Evolutionary conservation across 129 eudicot genomes (phyloP), one percentile per base, ranked within the genome.

Genomic region (Apium graveolens): DNA sequence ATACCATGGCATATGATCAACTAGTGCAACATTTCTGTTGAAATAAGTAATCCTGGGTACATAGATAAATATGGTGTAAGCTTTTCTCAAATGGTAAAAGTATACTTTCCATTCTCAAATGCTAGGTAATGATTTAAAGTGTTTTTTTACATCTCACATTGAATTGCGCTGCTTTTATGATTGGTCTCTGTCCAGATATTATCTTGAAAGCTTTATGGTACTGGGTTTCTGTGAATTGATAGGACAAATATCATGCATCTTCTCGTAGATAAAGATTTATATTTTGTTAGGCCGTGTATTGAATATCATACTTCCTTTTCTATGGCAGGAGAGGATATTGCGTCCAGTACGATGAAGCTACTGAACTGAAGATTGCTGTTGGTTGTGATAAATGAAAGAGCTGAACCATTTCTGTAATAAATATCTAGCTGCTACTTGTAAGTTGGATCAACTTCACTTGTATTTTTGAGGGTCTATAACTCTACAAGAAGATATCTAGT

Each of bases 401-500:
- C 13, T 4, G 43, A 69, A 35, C 74, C 73, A 34, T 69, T 38
- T 69, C 43, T 69, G 41, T 31, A 69, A 69, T 69, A 69, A 38
- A 38, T 18, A 69, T 69, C 41, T 32, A 69, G 41, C 68, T 60
- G 32, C 68, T n/a, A 60, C 68, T 60, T 60, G 68, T 60, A 60
- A 60, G 68, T 60, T 60, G 31, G 44, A 32, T 69, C 41, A 69
- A 9, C 6, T 38, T 69, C 26, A 35, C 44, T 35, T 38, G 10
- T 44, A 44, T 69, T 69, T 35, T 69, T 35, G 41, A 69, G 29
- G 26, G 13, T 57, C 11, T 57, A 24, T 60, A 26, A 26, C 32
- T 60, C 68, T 60, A 60, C 68, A 60, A n/a, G 68, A 60, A 60
- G 17, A n/a, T n/a, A 51, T 51, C 62, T 60, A 60, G 68, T 60